Base-by-base conservation (phyloP, 148 eudicot species). In the Rhododendron ovatum region DNA sequence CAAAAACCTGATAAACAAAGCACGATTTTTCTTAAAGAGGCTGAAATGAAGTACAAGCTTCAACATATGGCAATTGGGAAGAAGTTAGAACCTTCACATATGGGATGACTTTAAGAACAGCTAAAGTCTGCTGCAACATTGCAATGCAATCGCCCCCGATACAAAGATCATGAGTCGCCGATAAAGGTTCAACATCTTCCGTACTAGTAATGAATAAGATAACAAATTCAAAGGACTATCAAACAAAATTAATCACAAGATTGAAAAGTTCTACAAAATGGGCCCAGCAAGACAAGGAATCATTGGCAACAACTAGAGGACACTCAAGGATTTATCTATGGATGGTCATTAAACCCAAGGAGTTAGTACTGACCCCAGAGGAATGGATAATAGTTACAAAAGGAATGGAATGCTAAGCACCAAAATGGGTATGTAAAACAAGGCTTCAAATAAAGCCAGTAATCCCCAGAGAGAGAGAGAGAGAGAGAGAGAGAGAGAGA, bases 81-180 rank as follows among this genome's bases (percentile, higher is more conserved):
- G 15, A 59, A 85, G 71, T 12, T 74, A 83, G 35, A 87, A 96
- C 99, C 99, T 96, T 96, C 84, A 95, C 95, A 87, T 91, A 95
- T 82, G 99, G 99, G 82, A 96, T 92, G 82, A 96, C 98, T 88
- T 88, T 93, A 84, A 92, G 59, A 89, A 92, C 95, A 81, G 95
- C 92, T 83, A 91, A 90, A 45, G 91, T 95, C 84, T 92, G 98
- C 93, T 89, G 98, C 91, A 96, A 85, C 99, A 96, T 96, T 85
- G 92, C 98, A 86, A 96, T 88, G 90, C 98, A 95, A 88, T 96
- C 98, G 57, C 99, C 98, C 79, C 95, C 93, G 76, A 96, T 87
- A 84, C 98, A 96, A 82, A 96, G 98, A 89, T 96, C 99, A 89
- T 92, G 93, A 83, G 89, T 80, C 81, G 93, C 96, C 11, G 98